Percentiles rank a stretch among this genome's conserved stretches.
These are phyloP conservation scores for Poronia punctata DNA, from an alignment of 495 filamentous ascomycete species.

Conservation along the genomic window DNA sequence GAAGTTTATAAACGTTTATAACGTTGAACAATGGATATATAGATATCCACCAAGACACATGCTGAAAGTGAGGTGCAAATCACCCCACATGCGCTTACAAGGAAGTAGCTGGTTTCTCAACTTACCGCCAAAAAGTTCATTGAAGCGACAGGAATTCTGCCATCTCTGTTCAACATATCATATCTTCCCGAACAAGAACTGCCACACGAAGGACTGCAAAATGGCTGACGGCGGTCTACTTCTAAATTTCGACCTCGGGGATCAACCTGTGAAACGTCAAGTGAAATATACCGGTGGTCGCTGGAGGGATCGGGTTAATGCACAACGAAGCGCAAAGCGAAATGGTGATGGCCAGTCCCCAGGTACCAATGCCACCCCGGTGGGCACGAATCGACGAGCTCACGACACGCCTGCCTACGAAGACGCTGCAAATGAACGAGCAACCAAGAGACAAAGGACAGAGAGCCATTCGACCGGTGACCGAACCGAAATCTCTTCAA, in stretches of 20 bases:
- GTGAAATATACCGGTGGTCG: constrained; percentile 77
- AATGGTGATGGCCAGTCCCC: constrained; percentile 30
- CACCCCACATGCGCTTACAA: too few relatives aligned
- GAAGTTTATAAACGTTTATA: too few relatives aligned
- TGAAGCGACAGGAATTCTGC: constrained; percentile 15
- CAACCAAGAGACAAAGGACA: constrained; percentile 37
- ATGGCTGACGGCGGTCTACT: constrained; percentile 97
- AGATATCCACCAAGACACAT: too few relatives aligned
- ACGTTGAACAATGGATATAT: too few relatives aligned
- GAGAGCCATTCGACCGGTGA: constrained; percentile 6
- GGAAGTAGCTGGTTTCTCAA: too few relatives aligned
- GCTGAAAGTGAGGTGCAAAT: too few relatives aligned
- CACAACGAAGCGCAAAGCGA: constrained; percentile 61
- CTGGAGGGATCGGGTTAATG: constrained; percentile 81
- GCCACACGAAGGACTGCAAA: constrained; percentile 2
- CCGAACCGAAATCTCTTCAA: constrained; percentile 9
- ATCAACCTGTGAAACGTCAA: constrained; percentile 50
- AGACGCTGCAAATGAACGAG: constrained; percentile 22
- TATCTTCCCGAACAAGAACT: constrained; percentile 4
- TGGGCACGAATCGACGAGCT: constrained; percentile 16
- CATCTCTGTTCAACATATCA: constrained; percentile 3
- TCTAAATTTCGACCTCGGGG: constrained; percentile 77
- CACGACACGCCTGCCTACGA: constrained; percentile 11
- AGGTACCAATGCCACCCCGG: constrained; percentile 21
- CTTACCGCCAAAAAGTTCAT: constrained; percentile 22